These are phyloP conservation scores for Hydnum rufescens DNA, from an alignment of 768 basidiomycete species.

Conservation along the genomic window DNA sequence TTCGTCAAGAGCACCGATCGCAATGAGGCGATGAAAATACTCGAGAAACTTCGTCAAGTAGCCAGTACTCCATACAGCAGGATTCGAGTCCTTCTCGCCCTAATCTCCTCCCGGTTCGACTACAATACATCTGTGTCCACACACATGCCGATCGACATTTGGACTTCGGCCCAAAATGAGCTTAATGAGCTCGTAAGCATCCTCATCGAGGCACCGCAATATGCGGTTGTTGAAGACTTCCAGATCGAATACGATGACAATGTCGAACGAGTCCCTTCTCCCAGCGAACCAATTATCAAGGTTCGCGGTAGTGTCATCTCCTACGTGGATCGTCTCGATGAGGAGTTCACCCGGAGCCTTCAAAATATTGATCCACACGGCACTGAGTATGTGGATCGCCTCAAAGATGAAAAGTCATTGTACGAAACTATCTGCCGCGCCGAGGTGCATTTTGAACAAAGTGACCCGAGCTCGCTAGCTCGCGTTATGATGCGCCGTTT, in stretches of 20 bases:
- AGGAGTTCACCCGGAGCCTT: conserved; percentile 91
- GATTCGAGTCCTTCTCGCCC: conserved; percentile 82
- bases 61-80: conserved; percentile 78
- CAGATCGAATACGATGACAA: conserved; percentile 86
- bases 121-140: conserved; percentile 75
- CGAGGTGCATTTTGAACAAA: conserved; percentile 50
- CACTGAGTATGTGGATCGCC: conserved; percentile 92
- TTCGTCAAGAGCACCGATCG: conserved; percentile 76
- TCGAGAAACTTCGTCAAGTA: conserved; percentile 72
- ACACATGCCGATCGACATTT: conserved; percentile 84
- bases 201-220: conserved; percentile 37
- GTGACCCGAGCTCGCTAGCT: conserved; percentile 35
- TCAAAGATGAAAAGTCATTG: conserved; percentile 88
- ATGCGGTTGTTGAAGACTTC: conserved; percentile 61
- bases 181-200: conserved; percentile 75
- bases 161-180: conserved; percentile 72
- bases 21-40: conserved; percentile 77
- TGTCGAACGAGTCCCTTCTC: conserved; percentile 54
- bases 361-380: conserved; percentile 99
- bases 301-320: conserved; percentile 93
- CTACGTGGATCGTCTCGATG: conserved; percentile 88
- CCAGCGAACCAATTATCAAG: conserved; percentile 43
- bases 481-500: conserved; percentile 87
- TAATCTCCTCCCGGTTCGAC: conserved; percentile 90
- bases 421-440: conserved; percentile 88